Evolutionary conservation across 805 yeast genomes (phyloP), one percentile per base, ranked within the genome.

Genomic region (Pichia scutulata): DNA sequence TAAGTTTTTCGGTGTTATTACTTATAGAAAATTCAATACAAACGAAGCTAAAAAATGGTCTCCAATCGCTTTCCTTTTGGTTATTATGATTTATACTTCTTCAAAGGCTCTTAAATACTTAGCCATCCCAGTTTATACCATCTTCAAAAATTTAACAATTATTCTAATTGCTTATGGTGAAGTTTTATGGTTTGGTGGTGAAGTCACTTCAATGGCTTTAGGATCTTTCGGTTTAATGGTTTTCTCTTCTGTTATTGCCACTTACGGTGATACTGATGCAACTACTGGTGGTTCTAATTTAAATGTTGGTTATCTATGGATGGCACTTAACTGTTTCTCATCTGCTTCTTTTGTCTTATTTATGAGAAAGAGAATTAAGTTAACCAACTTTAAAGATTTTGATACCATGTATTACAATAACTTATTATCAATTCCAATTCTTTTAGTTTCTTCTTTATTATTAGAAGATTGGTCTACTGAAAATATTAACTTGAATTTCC

Each of bases 331-430:
- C 81, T 93, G 99, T 76, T 75, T 92, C 66, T 81, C 97, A 18
- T 86, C 95, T 50, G 98, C 99, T 44, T 77, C 93, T 9, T 93
- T 89, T 66, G 98, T 93, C 43, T 77, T 93, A 58, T 78, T 84
- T 74, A 86, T 93, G 96, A 87, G 98, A 79, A 92, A 89, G 80
- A 87, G 98, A 77, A 92, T 93, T 65, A 92, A 92, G 84, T 78
- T 89, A 69, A 89, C 97, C 63, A 89, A 89, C 70, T 93, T 93
- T 78, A 88, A 89, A 73, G 97, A 90, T 73, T 86, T 88, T 64
- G 97, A 90, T 71, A 90, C 99, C 70, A 92, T 92, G 97, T 93
- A 82, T 75, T 93, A 90, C 84, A 93, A 93, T 80, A 93, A 93
- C 72, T 77, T 92, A 64, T 77, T 93, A 60, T 88, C 97, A 41